Percentiles rank a stretch among this genome's conserved stretches.
phyloP scores from a whole-genome alignment of 2,329 filamentous ascomycete species.

The Colletotrichum filicis region DNA sequence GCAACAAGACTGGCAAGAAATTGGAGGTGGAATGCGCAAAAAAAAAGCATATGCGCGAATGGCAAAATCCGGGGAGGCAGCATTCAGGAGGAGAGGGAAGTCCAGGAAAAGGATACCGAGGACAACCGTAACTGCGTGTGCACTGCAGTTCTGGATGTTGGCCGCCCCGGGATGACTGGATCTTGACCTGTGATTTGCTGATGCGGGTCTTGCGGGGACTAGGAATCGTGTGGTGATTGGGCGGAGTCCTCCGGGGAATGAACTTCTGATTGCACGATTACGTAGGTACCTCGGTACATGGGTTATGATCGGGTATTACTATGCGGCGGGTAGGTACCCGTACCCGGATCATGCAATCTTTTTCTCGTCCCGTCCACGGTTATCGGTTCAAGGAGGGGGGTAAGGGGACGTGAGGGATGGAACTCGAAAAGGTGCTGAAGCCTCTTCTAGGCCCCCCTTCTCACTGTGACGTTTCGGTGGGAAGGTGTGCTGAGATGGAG shows the following conservation, averaged over 20 bases:
- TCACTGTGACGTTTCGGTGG: neutral
- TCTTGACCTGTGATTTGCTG: constrained; percentile 34
- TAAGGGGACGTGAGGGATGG: neutral
- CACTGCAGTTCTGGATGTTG: neutral
- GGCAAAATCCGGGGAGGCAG: constrained; percentile 34
- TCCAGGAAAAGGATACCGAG: constrained; percentile 18
- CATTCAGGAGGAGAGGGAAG: too few species aligned
- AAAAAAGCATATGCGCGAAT: constrained; percentile 29
- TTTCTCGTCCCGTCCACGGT: neutral
- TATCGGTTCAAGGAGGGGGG: neutral
- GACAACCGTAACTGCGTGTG: neutral
- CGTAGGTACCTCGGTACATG: constrained; percentile 25
- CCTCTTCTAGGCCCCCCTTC: constrained; percentile 17
- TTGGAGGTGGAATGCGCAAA: constrained; percentile 8
- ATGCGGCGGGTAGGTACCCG: constrained; percentile 8
- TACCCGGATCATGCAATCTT: neutral
- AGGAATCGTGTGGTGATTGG: constrained; percentile 16
- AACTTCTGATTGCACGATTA: constrained; percentile 16
- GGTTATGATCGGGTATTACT: neutral
- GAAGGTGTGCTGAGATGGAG: neutral
- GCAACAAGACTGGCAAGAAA: neutral
- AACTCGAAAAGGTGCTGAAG: neutral
- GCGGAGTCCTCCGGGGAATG: neutral
- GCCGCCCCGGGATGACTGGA: neutral
- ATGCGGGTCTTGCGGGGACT: neutral